Conservation (phyloP, 2,329 filamentous ascomycete genomes). For the Penicillium sp. region DNA sequence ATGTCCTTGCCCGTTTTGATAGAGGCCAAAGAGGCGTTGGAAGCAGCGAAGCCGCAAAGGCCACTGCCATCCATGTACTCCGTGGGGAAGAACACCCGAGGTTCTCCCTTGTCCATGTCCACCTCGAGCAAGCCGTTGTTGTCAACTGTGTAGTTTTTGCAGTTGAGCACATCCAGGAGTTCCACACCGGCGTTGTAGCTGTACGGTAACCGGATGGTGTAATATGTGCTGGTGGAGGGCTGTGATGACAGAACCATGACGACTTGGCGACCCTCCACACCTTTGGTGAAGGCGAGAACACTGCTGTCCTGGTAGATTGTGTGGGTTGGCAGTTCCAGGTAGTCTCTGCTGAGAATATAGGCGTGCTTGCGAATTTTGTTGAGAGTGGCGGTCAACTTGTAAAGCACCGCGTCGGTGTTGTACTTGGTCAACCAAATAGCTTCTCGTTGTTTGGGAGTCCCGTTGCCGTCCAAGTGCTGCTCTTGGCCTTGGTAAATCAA, state of each 20-base stretch:
- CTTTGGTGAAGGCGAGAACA: conserved; percentile 50
- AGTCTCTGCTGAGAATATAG: conserved; percentile 34
- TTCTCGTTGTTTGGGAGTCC: conserved; percentile 53
- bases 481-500: conserved; percentile 50
- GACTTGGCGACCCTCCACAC: conserved; percentile 42
- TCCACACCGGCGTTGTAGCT: conserved; percentile 26
- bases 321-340: conserved; percentile 36
- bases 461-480: conserved; percentile 57
- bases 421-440: conserved; percentile 53
- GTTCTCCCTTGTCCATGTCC: conserved; percentile 33
- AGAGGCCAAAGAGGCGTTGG: conserved; percentile 7
- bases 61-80: conserved; percentile 33
- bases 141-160: conserved; percentile 29
- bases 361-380: conserved; percentile 48
- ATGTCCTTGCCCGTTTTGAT: conserved; percentile 2
- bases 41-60: conserved; percentile 27
- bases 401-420: conserved; percentile 42
- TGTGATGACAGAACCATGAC: conserved; percentile 49
- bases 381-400: conserved; percentile 38
- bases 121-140: conserved; percentile 26
- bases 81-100: conserved; percentile 32
- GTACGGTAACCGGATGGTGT: conserved; percentile 32
- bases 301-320: conserved; percentile 27
- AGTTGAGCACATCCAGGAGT: conserved; percentile 32
- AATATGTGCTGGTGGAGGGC: conserved; percentile 33